These are phyloP conservation scores for Globisporangium iwayamae DNA, from an alignment of 352 stramenopile genomes.

Conservation along the genomic window DNA sequence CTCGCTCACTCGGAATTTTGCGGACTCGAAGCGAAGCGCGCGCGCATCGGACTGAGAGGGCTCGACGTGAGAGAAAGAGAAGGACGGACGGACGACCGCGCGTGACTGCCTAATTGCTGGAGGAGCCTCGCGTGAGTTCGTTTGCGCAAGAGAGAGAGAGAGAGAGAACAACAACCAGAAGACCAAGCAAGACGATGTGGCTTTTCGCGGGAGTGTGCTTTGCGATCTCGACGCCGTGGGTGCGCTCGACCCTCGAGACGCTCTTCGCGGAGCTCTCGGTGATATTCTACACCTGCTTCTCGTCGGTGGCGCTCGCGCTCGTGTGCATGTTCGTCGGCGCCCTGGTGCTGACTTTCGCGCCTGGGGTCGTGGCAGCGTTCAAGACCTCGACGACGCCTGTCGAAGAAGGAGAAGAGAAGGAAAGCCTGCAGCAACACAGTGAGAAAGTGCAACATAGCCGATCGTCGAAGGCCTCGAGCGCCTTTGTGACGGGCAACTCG, in stretches of 20 bases:
- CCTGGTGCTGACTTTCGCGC: slow-evolving; percentile 7
- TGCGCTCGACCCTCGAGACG: slow-evolving; percentile 16
- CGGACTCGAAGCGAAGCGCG: slow-evolving; percentile 5
- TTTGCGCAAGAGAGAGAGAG: slow-evolving; percentile 1
- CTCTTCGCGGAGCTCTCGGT: slow-evolving; percentile 23
- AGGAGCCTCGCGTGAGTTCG: not conserved
- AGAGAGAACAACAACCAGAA: not conserved
- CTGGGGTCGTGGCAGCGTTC: not conserved
- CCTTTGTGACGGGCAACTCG: slow-evolving; percentile 9
- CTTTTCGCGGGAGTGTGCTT: slow-evolving; percentile 22
- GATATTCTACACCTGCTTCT: slow-evolving; percentile 22
- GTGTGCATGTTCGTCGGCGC: slow-evolving; percentile 12
- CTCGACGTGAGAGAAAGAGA: slow-evolving; percentile 10
- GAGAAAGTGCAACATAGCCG: not conserved
- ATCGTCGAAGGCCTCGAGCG: slow-evolving; percentile 10
- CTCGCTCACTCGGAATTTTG: slow-evolving; percentile 9
- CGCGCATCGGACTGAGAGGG: not conserved
- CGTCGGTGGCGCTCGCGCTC: slow-evolving; percentile 7
- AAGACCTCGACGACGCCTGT: not conserved
- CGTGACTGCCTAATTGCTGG: not conserved
- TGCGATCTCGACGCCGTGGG: slow-evolving; percentile 19
- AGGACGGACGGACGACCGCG: not conserved
- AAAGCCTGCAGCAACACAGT: not conserved
- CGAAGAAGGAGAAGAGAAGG: not conserved
- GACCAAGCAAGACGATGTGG: slow-evolving; percentile 16